phyloP scores from a whole-genome alignment of 352 stramenopile species.

The Lagenidium giganteum region DNA sequence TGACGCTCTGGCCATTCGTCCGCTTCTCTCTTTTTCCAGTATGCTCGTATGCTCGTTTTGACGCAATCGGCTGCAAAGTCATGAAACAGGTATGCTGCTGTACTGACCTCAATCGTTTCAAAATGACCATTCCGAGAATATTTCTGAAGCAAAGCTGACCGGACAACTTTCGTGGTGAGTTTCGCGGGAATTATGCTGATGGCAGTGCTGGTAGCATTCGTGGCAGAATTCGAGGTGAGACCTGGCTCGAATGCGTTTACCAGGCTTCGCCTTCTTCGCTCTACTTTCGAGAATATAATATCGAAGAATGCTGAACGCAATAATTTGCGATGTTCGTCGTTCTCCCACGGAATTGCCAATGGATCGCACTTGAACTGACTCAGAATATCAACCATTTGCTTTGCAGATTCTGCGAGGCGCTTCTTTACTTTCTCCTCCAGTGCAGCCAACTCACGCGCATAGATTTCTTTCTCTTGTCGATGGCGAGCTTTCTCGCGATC shows the following conservation, averaged over 20 bases:
- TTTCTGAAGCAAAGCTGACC: constrained; percentile 49
- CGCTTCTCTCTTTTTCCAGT: constrained; percentile 31
- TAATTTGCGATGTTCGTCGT: constrained; percentile 23
- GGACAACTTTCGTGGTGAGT: constrained; percentile 30
- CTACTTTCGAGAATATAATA: constrained; percentile 40
- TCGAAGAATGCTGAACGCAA: constrained; percentile 38
- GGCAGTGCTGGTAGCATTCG: not conserved
- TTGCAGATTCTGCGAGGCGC: constrained; percentile 42
- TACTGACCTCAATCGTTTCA: constrained; percentile 37
- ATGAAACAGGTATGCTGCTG: constrained; percentile 50
- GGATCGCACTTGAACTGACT: constrained; percentile 37
- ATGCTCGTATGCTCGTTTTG: constrained; percentile 33
- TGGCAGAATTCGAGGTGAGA: not conserved
- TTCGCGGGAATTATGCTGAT: constrained; percentile 25
- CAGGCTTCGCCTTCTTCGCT: constrained; percentile 21
- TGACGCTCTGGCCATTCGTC: constrained; percentile 56
- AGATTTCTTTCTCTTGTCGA: constrained; percentile 57
- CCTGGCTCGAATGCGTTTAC: too few species aligned
- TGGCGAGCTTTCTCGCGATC: constrained; percentile 35
- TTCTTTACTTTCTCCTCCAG: constrained; percentile 64
- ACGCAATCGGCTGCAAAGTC: constrained; percentile 45
- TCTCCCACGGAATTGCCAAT: constrained; percentile 40
- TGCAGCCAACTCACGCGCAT: constrained; percentile 37
- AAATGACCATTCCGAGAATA: constrained; percentile 66
- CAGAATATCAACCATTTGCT: constrained; percentile 52